Conservation (phyloP, 2,329 filamentous ascomycete species). For the Pestalotiopsis sp. region DNA sequence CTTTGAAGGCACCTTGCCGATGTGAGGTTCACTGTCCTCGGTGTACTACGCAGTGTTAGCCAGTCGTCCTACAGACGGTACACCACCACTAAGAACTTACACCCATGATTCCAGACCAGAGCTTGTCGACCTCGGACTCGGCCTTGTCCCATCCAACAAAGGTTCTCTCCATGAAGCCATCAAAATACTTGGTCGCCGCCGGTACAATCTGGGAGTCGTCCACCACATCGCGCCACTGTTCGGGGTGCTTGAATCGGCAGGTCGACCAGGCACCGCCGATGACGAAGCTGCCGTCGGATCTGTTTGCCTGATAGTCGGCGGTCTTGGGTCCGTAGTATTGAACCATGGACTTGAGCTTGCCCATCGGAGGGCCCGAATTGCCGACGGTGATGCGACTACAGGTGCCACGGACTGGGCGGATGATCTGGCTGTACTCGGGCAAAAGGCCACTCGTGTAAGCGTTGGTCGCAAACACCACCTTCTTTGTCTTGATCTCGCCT, state of each 20-base stretch:
- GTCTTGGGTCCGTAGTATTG: slow-evolving; percentile 20
- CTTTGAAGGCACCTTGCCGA: slow-evolving; percentile 37
- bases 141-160: slow-evolving; percentile 50
- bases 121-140: slow-evolving; percentile 33
- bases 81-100: neutral
- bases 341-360: slow-evolving; percentile 21
- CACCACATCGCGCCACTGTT: slow-evolving; percentile 44
- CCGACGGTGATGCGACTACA: slow-evolving; percentile 19
- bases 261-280: slow-evolving; percentile 42
- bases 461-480: slow-evolving; percentile 15
- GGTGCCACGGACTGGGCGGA: slow-evolving; percentile 14
- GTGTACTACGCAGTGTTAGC: slow-evolving; percentile 1
- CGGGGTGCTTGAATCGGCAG: slow-evolving; percentile 32
- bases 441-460: slow-evolving; percentile 14
- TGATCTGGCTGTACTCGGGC: slow-evolving; percentile 11
- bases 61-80: neutral
- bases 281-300: slow-evolving; percentile 42
- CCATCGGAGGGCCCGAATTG: slow-evolving; percentile 8
- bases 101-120: slow-evolving; percentile 43
- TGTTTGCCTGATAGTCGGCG: slow-evolving; percentile 40
- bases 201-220: slow-evolving; percentile 45
- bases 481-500: slow-evolving; percentile 6
- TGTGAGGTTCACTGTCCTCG: slow-evolving; percentile 19
- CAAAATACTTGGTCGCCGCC: slow-evolving; percentile 41
- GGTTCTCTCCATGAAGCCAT: slow-evolving; percentile 46